Base-by-base conservation (phyloP, 1,139 yeast species). In the Komagataea norvegica region DNA sequence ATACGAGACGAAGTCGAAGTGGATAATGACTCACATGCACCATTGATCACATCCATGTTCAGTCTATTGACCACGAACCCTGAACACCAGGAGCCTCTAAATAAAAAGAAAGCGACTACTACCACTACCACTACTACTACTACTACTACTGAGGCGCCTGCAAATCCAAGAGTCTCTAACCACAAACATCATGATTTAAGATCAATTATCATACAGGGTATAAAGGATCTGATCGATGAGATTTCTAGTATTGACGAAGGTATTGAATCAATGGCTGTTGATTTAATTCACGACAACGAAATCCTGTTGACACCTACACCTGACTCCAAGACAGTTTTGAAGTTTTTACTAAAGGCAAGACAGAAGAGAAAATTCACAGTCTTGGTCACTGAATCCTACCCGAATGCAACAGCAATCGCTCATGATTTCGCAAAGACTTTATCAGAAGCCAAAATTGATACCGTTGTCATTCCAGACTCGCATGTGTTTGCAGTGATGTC, bases 401-500 rank as follows among this genome's bases (percentile, higher is more conserved):
- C 99, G 15, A 91, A 89, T 60, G 88, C 82, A 49, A 78, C 85
- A 20, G 68, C 70, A 31, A 69, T 68, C 25, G 86, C 96, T 1
- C 95, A 87, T 54, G 68, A 64, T 42, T 87, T 91, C 59, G 96
- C 93, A 15, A 77, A 77, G 52, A 76, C 74, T 42, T 71, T 93
- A 47, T 83, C 95, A 2, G 81, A 79, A 42, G 87, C 91, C 41
- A 86, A 91, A 39, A 87, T 93, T 40, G 95, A 88, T 47, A 81
- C 96, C 1, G 84, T 88, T 3, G 74, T 93, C 38, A 85, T 93
- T 33, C 97, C 98, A 0, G 99, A 93, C 57, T 74, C 94, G 4
- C 83, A 95, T 20, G 88, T 83, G 0, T 87, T 83, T 61, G 97
- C 98, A 0, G 85, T 93, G 34, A 93, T 93, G 98, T 84, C 96